Percentiles rank a stretch among this genome's conserved stretches.
Conservation (phyloP, 2,329 filamentous ascomycete genomes). For the Colletotrichum caudatum region DNA sequence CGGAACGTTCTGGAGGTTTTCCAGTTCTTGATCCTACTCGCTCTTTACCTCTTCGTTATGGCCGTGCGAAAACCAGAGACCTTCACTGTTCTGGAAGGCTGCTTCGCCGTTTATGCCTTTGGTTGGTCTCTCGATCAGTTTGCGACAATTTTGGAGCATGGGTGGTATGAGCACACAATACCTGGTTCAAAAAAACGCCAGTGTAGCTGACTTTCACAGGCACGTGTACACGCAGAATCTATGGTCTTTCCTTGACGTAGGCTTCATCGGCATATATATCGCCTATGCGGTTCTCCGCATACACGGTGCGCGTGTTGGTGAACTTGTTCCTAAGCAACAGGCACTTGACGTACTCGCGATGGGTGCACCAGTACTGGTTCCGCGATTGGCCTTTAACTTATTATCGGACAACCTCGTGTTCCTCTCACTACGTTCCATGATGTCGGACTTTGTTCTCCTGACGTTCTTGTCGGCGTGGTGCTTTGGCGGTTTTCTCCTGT, state of each 20-base stretch:
- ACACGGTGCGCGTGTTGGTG: slow-evolving; percentile 67
- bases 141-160: slow-evolving; percentile 81
- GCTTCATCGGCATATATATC: slow-evolving; percentile 78
- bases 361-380: slow-evolving; percentile 81
- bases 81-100: slow-evolving; percentile 69
- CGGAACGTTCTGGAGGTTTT: slow-evolving; percentile 79
- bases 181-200: not conserved
- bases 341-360: slow-evolving; percentile 84
- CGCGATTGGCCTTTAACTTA: slow-evolving; percentile 83
- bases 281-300: slow-evolving; percentile 76
- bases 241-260: slow-evolving; percentile 88
- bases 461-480: slow-evolving; percentile 84
- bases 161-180: slow-evolving; percentile 59
- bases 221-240: slow-evolving; percentile 88
- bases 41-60: slow-evolving; percentile 80
- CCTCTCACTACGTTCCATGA: slow-evolving; percentile 84
- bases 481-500: slow-evolving; percentile 84
- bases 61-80: slow-evolving; percentile 69
- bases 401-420: slow-evolving; percentile 89
- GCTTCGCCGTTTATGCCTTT: slow-evolving; percentile 79
- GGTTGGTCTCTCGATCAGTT: slow-evolving; percentile 86
- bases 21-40: slow-evolving; percentile 78
- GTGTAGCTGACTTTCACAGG: slow-evolving; percentile 57
- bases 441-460: slow-evolving; percentile 84
- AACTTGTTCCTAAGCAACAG: slow-evolving; percentile 67